Evolutionary conservation across 164 flowering plant species (phyloP), one percentile per base, ranked within the genome.

Genomic region (Stephania cephalantha): DNA sequence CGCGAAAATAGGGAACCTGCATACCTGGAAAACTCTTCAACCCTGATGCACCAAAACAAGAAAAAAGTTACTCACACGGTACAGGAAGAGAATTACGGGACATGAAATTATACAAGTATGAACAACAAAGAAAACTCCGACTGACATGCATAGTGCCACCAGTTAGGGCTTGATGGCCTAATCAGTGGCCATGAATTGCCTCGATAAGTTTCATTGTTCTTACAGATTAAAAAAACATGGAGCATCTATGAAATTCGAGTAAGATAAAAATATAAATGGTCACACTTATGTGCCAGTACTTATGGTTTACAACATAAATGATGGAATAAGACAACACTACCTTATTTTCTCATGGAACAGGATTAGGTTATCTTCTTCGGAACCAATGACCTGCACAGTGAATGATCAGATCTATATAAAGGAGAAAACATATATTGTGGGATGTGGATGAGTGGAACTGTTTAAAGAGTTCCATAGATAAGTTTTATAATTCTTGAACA

Each of bases 331-430:
- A 9, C 55, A 67, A 46, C 42, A 69, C 79, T 78, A 94, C 98
- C 99, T 91, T 83, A 94, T 92, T 81, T 91, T 96, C 81, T 96
- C 98, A 79, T 96, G 91, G 77, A 88, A 94, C 75, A 85, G 82
- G 74, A 96, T 87, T 74, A 75, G 72, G 75, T 94, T 92, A 63
- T 90, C 94, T 80, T 90, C 97, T 81, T 91, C 97, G 53, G 88
- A 82, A 73, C 93, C 97, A 80, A 92, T 86, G 72, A 96, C 84
- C 98, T 94, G 90, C 53, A 77, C 78, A 82, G 71, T 72, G 18
- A 48, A 77, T 70, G 71, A 31, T 69, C 42, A 22, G 6, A 31
- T 50, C 13, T 9, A 76, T 13, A 30, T 46, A 35, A 9, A 7
- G 13, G 68, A 50, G 70, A 71, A 55, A 20, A 35, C 42, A 48